A percentile compares a stretch with the other conserved stretches of the same genome.
These are phyloP conservation scores for Pisolithus thermaeus DNA, from an alignment of 1,284 basidiomycete species.

Conservation along the genomic window DNA sequence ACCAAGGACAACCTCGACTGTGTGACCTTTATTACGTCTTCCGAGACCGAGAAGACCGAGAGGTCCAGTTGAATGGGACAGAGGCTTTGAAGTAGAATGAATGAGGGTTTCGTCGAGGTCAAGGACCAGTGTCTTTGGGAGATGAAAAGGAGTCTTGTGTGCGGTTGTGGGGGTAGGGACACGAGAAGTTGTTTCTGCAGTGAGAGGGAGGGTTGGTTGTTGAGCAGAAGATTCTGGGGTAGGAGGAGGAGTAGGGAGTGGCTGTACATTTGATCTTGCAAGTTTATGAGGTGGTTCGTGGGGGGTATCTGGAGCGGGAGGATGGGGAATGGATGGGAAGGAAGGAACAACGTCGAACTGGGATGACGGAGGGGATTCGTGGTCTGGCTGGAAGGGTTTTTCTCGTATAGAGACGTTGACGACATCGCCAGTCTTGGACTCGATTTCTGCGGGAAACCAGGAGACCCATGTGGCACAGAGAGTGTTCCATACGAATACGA, in stretches of 20 bases:
- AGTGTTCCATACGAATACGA: conserved; percentile 47
- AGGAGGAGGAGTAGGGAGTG: conserved; percentile 18
- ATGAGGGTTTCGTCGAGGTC: conserved; percentile 98
- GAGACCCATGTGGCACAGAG: conserved; percentile 43
- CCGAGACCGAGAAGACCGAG: conserved; percentile 62
- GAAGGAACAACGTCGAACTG: conserved; percentile 8
- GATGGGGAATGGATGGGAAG: conserved; percentile 2
- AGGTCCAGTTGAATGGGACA: conserved; percentile 42
- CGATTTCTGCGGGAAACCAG: conserved; percentile 29
- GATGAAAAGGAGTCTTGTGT: conserved; percentile 66
- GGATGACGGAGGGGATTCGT: conserved; percentile 29
- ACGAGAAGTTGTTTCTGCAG: conserved; percentile 28
- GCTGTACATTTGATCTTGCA: conserved; percentile 9
- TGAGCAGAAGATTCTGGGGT: conserved; percentile 19
- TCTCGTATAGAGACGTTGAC: conserved; percentile 20
- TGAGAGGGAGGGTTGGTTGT: neutral
- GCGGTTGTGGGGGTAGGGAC: conserved; percentile 46
- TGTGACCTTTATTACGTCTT: conserved; percentile 68
- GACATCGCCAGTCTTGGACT: conserved; percentile 11
- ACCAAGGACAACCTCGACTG: conserved; percentile 92
- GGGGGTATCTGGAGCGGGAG: conserved; percentile 7
- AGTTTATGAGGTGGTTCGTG: conserved; percentile 4
- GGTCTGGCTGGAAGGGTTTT: conserved; percentile 31
- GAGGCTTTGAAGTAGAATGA: conserved; percentile 88
- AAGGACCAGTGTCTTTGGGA: conserved; percentile 88